phyloP scores from a whole-genome alignment of 192 early-diverging fungal genomes.

The Rhizoclosmatium globosum region DNA sequence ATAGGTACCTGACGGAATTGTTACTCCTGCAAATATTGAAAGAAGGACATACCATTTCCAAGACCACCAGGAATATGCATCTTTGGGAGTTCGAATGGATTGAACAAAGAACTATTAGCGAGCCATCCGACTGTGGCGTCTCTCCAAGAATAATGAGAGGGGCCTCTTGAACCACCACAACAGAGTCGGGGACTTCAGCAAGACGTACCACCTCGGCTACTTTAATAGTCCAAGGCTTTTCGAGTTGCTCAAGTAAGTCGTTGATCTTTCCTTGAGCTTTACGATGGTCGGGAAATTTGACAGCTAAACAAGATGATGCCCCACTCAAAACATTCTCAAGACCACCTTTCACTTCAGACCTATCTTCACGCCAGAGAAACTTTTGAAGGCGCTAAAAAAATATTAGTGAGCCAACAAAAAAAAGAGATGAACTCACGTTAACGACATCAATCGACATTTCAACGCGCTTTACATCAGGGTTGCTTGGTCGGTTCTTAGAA shows the following conservation, averaged over 20 bases:
- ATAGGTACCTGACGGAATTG: slow-evolving; percentile 28
- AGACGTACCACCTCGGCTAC: slow-evolving; percentile 11
- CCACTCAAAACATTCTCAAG: slow-evolving; percentile 24
- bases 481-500: slow-evolving; percentile 9
- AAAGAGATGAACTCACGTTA: slow-evolving; percentile 32
- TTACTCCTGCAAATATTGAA: not conserved
- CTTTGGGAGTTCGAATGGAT: slow-evolving; percentile 38
- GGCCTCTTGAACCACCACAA: not conserved
- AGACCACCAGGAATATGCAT: slow-evolving; percentile 28
- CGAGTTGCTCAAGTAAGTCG: slow-evolving; percentile 38
- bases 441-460: slow-evolving; percentile 42
- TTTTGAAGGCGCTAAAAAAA: slow-evolving; percentile 40
- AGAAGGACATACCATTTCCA: slow-evolving; percentile 24
- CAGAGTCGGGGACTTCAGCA: not conserved
- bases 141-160: slow-evolving; percentile 28
- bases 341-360: slow-evolving; percentile 17
- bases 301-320: slow-evolving; percentile 1
- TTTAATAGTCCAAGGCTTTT: slow-evolving; percentile 48
- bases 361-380: slow-evolving; percentile 40
- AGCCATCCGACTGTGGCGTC: slow-evolving; percentile 44
- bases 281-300: slow-evolving; percentile 25
- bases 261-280: slow-evolving; percentile 36
- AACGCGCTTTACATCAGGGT: slow-evolving; percentile 19
- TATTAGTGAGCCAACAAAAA: slow-evolving; percentile 1
- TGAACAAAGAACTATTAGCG: slow-evolving; percentile 29